phyloP scores from a whole-genome alignment of 2,329 filamentous ascomycete genomes.

The Cercospora citrullina region DNA sequence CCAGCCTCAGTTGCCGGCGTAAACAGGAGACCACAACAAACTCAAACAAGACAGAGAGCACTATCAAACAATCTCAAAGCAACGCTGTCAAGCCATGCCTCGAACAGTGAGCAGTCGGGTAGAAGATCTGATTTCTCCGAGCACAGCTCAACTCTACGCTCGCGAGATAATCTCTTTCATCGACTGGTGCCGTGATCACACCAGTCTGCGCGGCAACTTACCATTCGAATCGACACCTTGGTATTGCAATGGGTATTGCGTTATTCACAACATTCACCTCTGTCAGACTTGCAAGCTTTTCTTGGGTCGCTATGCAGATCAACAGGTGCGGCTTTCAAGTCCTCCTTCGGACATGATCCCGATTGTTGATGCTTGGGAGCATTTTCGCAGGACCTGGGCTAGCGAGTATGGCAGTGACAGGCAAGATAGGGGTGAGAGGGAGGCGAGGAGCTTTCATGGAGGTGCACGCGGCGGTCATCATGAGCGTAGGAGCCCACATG shows the following conservation, averaged over 20 bases:
- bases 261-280: not conserved
- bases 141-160: not conserved
- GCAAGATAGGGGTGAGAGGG: not conserved
- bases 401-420: not conserved
- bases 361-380: not conserved
- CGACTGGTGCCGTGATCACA: not conserved
- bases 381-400: not conserved
- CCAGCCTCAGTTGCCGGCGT: not conserved
- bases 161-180: not conserved
- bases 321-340: not conserved
- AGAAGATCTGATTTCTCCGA: not conserved
- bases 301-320: not conserved
- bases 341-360: not conserved
- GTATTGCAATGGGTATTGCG: not conserved
- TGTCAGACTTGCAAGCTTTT: not conserved
- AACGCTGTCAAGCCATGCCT: not conserved
- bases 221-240: not conserved
- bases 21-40: not conserved
- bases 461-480: not conserved
- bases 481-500: not conserved
- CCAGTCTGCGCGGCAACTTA: not conserved
- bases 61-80: not conserved
- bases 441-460: not conserved
- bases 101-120: not conserved
- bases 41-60: not conserved